Evolutionary conservation across 345 rosid genomes (phyloP).

Genomic region (Physaria fendleri): DNA sequence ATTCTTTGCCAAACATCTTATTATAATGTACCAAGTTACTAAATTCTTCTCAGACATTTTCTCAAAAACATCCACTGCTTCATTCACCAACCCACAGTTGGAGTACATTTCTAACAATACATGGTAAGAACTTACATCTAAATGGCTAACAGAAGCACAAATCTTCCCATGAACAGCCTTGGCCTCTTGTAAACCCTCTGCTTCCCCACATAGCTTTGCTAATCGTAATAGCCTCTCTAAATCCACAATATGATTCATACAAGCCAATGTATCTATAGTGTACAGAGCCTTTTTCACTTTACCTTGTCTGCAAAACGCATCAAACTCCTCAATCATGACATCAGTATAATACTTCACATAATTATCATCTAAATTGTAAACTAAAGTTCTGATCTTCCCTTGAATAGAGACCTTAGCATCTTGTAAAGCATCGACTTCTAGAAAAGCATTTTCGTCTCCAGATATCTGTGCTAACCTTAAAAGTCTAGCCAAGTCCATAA

Average conservation of each 20-base stretch:
- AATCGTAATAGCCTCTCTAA: slow-evolving; percentile 31
- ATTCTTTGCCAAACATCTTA: slow-evolving; percentile 53
- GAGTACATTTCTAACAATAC: slow-evolving; percentile 34
- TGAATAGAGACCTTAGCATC: slow-evolving; percentile 23
- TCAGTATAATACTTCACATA: slow-evolving; percentile 4
- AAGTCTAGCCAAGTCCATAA: not conserved
- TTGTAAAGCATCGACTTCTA: too few species aligned
- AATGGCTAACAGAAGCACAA: not conserved
- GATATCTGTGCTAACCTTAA: slow-evolving; percentile 33
- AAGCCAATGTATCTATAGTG: slow-evolving; percentile 39
- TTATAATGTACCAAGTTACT: slow-evolving; percentile 57
- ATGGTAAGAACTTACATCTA: not conserved
- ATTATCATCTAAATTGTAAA: slow-evolving; percentile 33
- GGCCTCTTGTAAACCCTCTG: not conserved
- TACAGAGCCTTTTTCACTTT: slow-evolving; percentile 57
- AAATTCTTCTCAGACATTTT: slow-evolving; percentile 26
- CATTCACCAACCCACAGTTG: slow-evolving; percentile 38
- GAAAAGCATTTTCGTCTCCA: slow-evolving; percentile 50
- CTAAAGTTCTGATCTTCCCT: slow-evolving; percentile 19
- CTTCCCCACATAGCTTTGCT: not conserved
- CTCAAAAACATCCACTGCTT: not conserved
- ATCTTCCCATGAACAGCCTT: not conserved
- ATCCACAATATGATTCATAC: slow-evolving; percentile 40
- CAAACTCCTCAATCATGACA: slow-evolving; percentile 31
- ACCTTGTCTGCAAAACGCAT: slow-evolving; percentile 45